A percentile compares a stretch with the other conserved stretches of the same genome.
phyloP scores from a whole-genome alignment of 2,329 filamentous ascomycete genomes.

The Pseudomassariella vexata region DNA sequence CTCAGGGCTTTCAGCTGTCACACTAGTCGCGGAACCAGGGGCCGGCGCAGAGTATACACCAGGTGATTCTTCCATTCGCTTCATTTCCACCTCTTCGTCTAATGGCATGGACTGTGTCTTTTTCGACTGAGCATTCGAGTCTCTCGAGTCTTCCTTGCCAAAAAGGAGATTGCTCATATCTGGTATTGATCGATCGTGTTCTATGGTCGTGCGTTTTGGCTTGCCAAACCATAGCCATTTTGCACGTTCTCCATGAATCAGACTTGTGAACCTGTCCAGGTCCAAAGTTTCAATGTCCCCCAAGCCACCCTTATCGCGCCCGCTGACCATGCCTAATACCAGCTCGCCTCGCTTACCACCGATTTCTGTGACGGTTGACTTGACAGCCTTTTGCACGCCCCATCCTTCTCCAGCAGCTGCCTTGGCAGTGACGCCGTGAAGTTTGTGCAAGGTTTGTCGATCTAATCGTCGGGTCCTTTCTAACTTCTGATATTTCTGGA shows the following conservation, averaged over 20 bases:
- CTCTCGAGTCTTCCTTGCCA: conserved; percentile 52
- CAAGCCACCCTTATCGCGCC: conserved; percentile 81
- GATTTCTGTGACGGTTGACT: conserved; percentile 89
- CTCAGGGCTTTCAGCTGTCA: conserved; percentile 44
- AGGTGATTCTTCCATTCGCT: conserved; percentile 39
- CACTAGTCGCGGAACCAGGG: conserved; percentile 38
- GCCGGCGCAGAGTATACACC: conserved; percentile 36
- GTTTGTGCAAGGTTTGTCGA: conserved; percentile 70
- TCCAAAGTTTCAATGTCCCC: conserved; percentile 90
- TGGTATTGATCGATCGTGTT: conserved; percentile 38
- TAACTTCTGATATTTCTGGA: conserved; percentile 85
- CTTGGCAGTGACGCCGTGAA: conserved; percentile 83
- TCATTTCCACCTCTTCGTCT: conserved; percentile 45
- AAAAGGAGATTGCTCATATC: conserved; percentile 44
- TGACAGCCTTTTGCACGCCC: conserved; percentile 89
- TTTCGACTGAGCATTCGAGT: conserved; percentile 38
- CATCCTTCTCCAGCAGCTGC: conserved; percentile 84
- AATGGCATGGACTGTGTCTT: conserved; percentile 44
- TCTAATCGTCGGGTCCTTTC: conserved; percentile 74
- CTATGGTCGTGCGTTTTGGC: conserved; percentile 56
- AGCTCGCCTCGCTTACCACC: conserved; percentile 92
- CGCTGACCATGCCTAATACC: conserved; percentile 88
- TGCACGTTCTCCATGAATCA: conserved; percentile 73
- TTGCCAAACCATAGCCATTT: conserved; percentile 98
- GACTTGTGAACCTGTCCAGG: conserved; percentile 73